phyloP scores from a whole-genome alignment of 2,329 filamentous ascomycete genomes.

The Xylaria sp. region DNA sequence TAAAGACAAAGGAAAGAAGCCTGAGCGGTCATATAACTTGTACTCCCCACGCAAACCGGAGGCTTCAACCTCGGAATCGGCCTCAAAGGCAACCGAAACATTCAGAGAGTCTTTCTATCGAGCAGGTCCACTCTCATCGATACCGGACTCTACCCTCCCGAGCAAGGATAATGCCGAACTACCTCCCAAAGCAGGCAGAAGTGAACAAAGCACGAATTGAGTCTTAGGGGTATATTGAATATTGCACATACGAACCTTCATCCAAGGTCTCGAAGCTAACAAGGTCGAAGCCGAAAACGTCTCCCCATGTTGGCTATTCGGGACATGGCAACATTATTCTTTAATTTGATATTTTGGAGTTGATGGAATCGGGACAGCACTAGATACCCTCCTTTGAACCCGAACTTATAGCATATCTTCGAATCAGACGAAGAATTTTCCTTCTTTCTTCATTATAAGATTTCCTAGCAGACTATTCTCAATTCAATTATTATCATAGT shows the following conservation, averaged over 20 bases:
- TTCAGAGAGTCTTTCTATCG: slow-evolving; percentile 20
- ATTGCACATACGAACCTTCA: neutral
- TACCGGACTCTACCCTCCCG: neutral
- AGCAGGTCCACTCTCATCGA: neutral
- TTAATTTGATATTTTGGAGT: neutral
- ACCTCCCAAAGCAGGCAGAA: neutral
- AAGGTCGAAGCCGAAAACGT: neutral
- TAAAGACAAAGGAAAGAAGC: slow-evolving; percentile 22
- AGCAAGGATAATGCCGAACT: neutral
- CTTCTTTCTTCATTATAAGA: neutral
- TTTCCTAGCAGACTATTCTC: neutral
- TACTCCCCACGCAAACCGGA: neutral
- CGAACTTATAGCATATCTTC: neutral
- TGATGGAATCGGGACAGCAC: neutral
- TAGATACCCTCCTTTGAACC: slow-evolving; percentile 22
- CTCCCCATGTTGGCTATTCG: too few species aligned
- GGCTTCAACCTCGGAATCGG: neutral
- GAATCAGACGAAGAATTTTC: neutral
- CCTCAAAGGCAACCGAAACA: slow-evolving; percentile 7
- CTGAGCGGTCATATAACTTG: slow-evolving; percentile 7
- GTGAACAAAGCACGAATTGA: neutral
- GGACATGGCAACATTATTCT: neutral
- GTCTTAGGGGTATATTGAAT: neutral
- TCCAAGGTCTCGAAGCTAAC: neutral
- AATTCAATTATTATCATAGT: neutral